Evolutionary conservation across 164 flowering plant genomes (phyloP).

Genomic region (Echeveria elegans): DNA sequence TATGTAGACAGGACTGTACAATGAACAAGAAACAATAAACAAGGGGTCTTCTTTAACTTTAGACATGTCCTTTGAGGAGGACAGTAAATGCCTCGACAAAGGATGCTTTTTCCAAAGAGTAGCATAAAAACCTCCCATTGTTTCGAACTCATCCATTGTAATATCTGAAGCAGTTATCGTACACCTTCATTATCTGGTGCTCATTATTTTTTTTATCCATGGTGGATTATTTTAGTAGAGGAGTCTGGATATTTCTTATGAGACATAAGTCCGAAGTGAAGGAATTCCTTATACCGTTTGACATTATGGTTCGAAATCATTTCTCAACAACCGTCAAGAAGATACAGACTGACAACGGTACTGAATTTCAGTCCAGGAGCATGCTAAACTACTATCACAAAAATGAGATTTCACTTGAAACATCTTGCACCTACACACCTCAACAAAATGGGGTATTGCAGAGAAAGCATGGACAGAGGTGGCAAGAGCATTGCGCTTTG

Average conservation of each 20-base stretch:
- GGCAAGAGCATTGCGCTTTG: no score
- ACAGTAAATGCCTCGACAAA: no score
- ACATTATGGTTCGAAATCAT: not conserved
- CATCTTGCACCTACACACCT: not conserved
- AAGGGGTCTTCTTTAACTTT: no score
- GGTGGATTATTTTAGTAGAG: not conserved
- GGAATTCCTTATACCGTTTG: not conserved
- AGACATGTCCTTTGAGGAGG: no score
- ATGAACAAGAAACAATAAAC: no score
- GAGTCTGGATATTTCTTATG: not conserved
- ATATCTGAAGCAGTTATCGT: not conserved
- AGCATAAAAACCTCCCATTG: not conserved
- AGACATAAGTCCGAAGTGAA: not conserved
- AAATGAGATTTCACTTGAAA: not conserved
- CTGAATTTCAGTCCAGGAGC: not conserved
- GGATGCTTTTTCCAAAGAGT: not conserved
- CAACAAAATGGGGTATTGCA: no score
- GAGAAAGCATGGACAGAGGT: no score
- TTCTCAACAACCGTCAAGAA: not conserved
- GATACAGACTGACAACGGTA: not conserved
- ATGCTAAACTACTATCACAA: not conserved
- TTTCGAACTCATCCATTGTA: constrained; percentile 5
- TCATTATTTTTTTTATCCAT: constrained; percentile 3
- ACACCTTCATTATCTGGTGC: not conserved
- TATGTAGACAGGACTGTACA: no score